Percentiles rank a stretch among this genome's conserved stretches.
phyloP scores from a whole-genome alignment of 139 green algal genomes.

The Tetradesmus obliquus region DNA sequence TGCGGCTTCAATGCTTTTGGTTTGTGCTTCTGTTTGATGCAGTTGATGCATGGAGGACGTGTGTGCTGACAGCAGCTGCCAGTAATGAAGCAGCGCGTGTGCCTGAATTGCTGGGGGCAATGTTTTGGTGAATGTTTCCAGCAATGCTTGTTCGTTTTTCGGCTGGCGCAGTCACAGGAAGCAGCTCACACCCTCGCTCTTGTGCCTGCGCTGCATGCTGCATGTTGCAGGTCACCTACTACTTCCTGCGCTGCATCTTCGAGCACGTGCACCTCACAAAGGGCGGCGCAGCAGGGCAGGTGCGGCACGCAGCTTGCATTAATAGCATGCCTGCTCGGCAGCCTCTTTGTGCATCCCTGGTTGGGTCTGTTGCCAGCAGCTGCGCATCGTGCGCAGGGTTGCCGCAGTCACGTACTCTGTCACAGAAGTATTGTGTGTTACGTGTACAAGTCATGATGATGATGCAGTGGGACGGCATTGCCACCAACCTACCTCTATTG shows the following conservation, averaged over 20 bases:
- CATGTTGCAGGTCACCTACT: constrained; percentile 78
- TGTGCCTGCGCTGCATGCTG: not conserved
- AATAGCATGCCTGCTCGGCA: not conserved
- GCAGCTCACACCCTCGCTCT: not conserved
- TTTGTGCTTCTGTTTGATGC: not conserved
- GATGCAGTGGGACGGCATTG: not conserved
- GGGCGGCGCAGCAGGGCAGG: constrained; percentile 44
- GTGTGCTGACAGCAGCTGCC: no score
- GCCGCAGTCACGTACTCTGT: not conserved
- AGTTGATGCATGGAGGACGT: not conserved
- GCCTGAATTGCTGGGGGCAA: no score
- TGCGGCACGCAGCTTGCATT: not conserved
- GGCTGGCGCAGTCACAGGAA: not conserved
- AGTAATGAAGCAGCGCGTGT: no score
- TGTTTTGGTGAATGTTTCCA: no score
- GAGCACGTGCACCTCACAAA: constrained; percentile 82
- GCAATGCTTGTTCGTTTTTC: no score
- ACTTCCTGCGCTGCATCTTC: constrained; percentile 80
- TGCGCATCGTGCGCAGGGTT: not conserved
- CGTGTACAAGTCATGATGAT: no score
- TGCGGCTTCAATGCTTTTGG: not conserved
- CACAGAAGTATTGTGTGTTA: no score
- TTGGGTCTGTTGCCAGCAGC: not conserved
- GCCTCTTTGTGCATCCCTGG: not conserved
- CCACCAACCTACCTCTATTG: not conserved